Evolutionary conservation across 164 flowering plant species (phyloP).

Genomic region (Amborella trichopoda): DNA sequence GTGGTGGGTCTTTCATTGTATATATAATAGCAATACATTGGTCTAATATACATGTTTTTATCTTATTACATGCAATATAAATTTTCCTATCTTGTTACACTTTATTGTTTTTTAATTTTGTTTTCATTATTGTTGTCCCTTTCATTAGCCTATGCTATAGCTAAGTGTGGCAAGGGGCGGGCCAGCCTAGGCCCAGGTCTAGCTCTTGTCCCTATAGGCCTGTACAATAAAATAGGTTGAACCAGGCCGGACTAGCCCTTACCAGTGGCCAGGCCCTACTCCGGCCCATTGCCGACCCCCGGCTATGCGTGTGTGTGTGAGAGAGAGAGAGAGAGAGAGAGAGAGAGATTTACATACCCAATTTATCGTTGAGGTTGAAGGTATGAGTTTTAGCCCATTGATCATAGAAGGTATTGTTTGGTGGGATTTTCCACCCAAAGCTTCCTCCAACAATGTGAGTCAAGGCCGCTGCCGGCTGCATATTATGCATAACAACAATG

Average conservation of each 20-base stretch:
- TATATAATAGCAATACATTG: too few relatives aligned
- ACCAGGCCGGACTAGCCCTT: not conserved
- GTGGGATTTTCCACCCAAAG: slow-evolving; percentile 28
- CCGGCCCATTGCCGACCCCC: not conserved
- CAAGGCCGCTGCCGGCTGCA: slow-evolving; percentile 12
- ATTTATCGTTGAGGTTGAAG: slow-evolving; percentile 27
- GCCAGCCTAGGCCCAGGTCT: too few relatives aligned
- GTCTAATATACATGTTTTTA: too few relatives aligned
- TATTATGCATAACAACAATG: too few relatives aligned
- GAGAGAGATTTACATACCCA: slow-evolving; percentile 17
- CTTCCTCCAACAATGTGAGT: slow-evolving; percentile 35
- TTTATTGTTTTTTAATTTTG: too few relatives aligned
- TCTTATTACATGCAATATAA: too few relatives aligned
- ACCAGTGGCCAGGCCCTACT: not conserved
- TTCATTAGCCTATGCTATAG: not conserved
- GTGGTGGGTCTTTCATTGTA: too few relatives aligned
- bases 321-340: slow-evolving; percentile 1
- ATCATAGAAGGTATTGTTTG: slow-evolving; percentile 16
- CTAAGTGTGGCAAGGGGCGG: not conserved
- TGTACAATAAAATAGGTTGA: not conserved
- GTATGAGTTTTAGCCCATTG: slow-evolving; percentile 40
- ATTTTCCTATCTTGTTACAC: too few relatives aligned
- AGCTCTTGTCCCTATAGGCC: too few relatives aligned
- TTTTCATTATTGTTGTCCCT: not conserved
- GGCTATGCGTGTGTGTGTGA: not conserved